phyloP scores from a whole-genome alignment of 208 protist genomes.

The Wallacemonas sp. region DNA sequence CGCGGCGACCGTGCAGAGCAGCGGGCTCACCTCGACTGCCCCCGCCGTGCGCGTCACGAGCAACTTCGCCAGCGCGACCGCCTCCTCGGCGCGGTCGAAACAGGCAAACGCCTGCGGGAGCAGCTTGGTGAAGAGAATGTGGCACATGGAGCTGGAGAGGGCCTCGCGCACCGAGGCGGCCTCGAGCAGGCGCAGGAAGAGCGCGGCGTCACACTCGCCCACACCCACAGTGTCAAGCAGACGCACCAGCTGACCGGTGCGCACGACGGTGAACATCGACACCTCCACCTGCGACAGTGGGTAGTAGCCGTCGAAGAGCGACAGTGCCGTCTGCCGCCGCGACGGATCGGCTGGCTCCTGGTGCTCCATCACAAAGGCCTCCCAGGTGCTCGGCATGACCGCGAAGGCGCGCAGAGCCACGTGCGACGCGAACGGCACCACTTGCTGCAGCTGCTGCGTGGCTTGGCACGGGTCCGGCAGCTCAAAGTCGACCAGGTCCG shows the following conservation, averaged over 20 bases:
- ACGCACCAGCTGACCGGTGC: constrained; percentile 78
- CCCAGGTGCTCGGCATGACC: constrained; percentile 39
- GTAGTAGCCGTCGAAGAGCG: constrained; percentile 66
- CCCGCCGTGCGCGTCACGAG: constrained; percentile 12
- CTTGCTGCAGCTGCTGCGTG: constrained; percentile 54
- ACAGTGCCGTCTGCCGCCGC: constrained; percentile 23
- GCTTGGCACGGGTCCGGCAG: constrained; percentile 40
- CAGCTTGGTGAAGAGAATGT: constrained; percentile 38
- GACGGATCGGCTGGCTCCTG: constrained; percentile 7
- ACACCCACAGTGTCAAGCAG: constrained; percentile 44
- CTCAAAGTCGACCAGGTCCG: constrained; percentile 25
- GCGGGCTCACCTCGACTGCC: constrained; percentile 21
- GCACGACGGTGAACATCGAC: constrained; percentile 51
- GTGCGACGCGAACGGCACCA: constrained; percentile 65
- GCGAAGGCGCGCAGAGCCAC: constrained; percentile 43
- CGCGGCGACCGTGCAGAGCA: constrained; percentile 62
- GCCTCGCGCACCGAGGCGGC: constrained; percentile 38
- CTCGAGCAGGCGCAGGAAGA: constrained; percentile 49
- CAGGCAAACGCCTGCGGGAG: constrained; percentile 38
- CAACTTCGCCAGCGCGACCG: constrained; percentile 14
- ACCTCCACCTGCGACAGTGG: constrained; percentile 48
- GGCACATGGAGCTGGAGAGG: constrained; percentile 19
- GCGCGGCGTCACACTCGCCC: constrained; percentile 19
- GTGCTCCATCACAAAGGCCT: constrained; percentile 31
- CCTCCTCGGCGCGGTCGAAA: constrained; percentile 16